Percentiles rank a stretch among this genome's conserved stretches.
These are phyloP conservation scores for Caryopteris hybrid DNA, from an alignment of 305 asterid species.

Conservation along the genomic window DNA sequence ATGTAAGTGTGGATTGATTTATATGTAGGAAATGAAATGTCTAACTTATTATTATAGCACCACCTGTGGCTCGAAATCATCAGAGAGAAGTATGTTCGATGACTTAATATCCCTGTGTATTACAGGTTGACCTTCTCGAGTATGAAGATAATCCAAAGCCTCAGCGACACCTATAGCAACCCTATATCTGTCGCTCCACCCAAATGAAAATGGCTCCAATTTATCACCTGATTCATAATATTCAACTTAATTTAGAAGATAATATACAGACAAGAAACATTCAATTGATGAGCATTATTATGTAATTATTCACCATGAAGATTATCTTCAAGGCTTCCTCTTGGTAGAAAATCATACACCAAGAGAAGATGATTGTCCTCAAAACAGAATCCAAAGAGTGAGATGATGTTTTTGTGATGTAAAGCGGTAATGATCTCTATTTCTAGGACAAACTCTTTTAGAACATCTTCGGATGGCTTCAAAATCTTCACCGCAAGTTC, in stretches of 20 bases:
- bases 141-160: slow-evolving; percentile 90
- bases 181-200: slow-evolving; percentile 73
- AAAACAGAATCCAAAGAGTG: slow-evolving; percentile 88
- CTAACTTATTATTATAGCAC: neutral
- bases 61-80: slow-evolving; percentile 99
- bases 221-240: slow-evolving; percentile 45
- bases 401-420: slow-evolving; percentile 84
- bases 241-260: neutral
- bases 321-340: slow-evolving; percentile 98
- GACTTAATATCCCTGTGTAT: slow-evolving; percentile 97
- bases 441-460: slow-evolving; percentile 75
- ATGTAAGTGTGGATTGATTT: neutral
- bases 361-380: slow-evolving; percentile 66
- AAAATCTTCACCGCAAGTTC: slow-evolving; percentile 93
- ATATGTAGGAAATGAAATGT: neutral
- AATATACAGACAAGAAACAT: neutral
- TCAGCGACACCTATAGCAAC: slow-evolving; percentile 93
- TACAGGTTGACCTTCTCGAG: slow-evolving; percentile 58
- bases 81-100: slow-evolving; percentile 78
- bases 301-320: slow-evolving; percentile 58
- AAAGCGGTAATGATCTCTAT: slow-evolving; percentile 81
- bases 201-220: slow-evolving; percentile 41
- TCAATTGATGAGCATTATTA: neutral
- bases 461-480: slow-evolving; percentile 64
- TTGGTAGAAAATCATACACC: slow-evolving; percentile 80